Evolutionary conservation across 2,329 filamentous ascomycete species (phyloP).

Genomic region (Paramyrothecium roridum): DNA sequence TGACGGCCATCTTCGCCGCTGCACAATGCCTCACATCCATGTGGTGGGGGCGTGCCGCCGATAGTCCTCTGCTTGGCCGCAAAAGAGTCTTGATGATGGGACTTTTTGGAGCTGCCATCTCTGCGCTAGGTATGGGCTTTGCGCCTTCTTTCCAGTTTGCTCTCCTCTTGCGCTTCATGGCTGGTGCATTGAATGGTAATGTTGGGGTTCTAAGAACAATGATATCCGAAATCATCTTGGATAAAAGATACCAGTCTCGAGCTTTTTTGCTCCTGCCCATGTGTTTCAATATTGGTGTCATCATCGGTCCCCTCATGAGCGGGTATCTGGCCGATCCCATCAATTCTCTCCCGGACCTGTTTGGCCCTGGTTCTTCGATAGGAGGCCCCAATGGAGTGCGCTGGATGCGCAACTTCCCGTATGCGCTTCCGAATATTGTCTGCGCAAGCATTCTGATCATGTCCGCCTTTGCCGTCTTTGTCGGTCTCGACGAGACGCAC

Average conservation of each 20-base stretch:
- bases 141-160: constrained; percentile 5
- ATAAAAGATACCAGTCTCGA: constrained; percentile 13
- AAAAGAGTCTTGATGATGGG: constrained; percentile 14
- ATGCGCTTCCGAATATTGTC: constrained; percentile 16
- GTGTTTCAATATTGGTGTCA: constrained; percentile 17
- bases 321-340: constrained; percentile 18
- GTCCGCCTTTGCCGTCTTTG: constrained; percentile 12
- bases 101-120: constrained; percentile 7
- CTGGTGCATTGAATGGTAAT: constrained; percentile 15
- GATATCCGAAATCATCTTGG: constrained; percentile 15
- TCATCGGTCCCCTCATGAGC: constrained; percentile 17
- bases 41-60: constrained; percentile 13
- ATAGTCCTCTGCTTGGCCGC: constrained; percentile 10
- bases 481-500: constrained; percentile 18
- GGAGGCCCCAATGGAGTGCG: constrained; percentile 11
- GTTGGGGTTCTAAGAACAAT: constrained; percentile 15
- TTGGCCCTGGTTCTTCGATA: constrained; percentile 13
- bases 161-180: constrained; percentile 13
- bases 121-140: constrained; percentile 11
- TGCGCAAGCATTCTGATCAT: constrained; percentile 9
- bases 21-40: constrained; percentile 15
- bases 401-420: constrained; percentile 17
- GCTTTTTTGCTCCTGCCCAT: constrained; percentile 16
- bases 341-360: constrained; percentile 9
- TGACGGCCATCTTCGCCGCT: constrained; percentile 14